A percentile compares a stretch with the other conserved stretches of the same genome.
Evolutionary conservation across 345 rosid genomes (phyloP).

Genomic region (Carallia pectinifolia): DNA sequence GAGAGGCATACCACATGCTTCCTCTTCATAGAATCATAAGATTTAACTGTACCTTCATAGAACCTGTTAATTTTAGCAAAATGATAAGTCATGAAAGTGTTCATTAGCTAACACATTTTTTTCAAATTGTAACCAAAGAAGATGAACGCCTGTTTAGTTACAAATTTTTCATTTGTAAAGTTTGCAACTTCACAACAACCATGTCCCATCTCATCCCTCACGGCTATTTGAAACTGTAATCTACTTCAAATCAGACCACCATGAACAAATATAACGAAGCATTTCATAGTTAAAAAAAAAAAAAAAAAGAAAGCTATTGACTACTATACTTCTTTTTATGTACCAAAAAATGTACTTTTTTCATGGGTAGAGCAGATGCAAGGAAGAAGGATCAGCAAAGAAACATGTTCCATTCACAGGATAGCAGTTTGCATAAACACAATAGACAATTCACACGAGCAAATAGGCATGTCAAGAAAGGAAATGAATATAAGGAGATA

Average conservation of each 20-base stretch:
- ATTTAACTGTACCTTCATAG: slow-evolving; percentile 87
- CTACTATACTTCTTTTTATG: too few relatives aligned
- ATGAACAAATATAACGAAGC: too few relatives aligned
- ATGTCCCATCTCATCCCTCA: background rate
- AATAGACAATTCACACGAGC: too few relatives aligned
- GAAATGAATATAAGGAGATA: background rate
- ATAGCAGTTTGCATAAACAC: too few relatives aligned
- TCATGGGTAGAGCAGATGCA: background rate
- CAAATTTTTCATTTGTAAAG: background rate
- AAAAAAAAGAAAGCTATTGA: too few relatives aligned
- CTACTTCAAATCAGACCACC: background rate
- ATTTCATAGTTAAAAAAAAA: too few relatives aligned
- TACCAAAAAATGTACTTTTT: too few relatives aligned
- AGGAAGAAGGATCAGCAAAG: background rate
- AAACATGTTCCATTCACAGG: background rate
- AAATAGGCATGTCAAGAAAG: background rate
- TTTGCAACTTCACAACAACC: background rate
- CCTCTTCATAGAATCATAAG: slow-evolving; percentile 73
- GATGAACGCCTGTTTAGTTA: background rate
- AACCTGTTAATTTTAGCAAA: slow-evolving; percentile 56
- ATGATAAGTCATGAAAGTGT: slow-evolving; percentile 11
- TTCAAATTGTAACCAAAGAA: background rate
- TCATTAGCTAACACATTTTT: background rate
- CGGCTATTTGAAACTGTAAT: background rate
- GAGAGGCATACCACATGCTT: slow-evolving; percentile 78